Conservation (phyloP, 805 yeast species). For the Suhomyces faveliae region DNA sequence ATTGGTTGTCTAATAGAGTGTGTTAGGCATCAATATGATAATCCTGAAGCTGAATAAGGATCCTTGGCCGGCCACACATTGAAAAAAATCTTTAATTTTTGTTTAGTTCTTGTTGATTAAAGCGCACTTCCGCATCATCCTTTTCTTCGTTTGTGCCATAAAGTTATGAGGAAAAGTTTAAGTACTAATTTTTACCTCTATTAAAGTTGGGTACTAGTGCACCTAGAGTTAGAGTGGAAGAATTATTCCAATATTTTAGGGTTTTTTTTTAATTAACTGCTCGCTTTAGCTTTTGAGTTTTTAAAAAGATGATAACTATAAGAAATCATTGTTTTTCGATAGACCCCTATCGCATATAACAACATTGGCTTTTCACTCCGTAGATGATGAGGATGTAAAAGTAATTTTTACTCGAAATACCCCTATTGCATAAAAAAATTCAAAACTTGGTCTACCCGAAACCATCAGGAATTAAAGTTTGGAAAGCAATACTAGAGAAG, state of each 20-base stretch:
- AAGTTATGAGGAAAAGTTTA: neutral
- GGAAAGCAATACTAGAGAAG: neutral
- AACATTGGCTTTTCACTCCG: too few species aligned
- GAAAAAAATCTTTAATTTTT: neutral
- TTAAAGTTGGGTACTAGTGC: neutral
- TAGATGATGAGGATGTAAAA: too few species aligned
- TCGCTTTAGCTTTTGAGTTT: neutral
- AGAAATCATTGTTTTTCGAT: too few species aligned
- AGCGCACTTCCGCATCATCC: neutral
- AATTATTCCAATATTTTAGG: neutral
- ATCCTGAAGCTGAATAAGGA: neutral
- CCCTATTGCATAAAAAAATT: neutral
- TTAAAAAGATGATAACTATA: too few species aligned
- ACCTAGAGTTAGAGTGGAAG: neutral
- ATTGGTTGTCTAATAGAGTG: neutral
- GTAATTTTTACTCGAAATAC: too few species aligned
- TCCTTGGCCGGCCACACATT: neutral
- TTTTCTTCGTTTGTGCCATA: too few species aligned
- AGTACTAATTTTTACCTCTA: neutral
- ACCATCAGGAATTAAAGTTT: neutral
- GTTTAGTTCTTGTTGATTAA: neutral
- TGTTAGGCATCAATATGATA: neutral
- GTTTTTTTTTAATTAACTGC: neutral
- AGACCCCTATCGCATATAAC: too few species aligned
- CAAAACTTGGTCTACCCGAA: neutral